These are phyloP conservation scores for Solanum pennellii DNA, from an alignment of 257 asterid genomes.

Conservation along the genomic window DNA sequence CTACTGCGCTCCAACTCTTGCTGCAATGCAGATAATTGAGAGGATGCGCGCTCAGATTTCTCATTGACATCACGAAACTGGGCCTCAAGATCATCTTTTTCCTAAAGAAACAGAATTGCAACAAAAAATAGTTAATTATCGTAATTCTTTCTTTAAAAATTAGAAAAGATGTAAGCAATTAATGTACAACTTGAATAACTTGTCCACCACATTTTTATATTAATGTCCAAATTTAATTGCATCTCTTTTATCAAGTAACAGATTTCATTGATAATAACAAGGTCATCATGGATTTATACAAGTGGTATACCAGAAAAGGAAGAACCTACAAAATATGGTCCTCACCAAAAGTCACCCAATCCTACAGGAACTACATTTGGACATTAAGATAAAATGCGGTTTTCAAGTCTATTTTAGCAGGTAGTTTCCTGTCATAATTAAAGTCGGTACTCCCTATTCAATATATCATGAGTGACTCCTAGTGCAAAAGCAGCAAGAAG, in stretches of 20 bases:
- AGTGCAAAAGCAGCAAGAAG: not conserved
- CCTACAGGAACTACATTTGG: not conserved
- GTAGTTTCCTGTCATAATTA: not conserved
- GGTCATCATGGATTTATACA: not conserved
- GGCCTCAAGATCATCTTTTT: slow-evolving; percentile 87
- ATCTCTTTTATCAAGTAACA: not conserved
- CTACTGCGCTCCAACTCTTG: slow-evolving; percentile 90
- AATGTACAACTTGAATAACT: not conserved
- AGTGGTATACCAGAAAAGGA: not conserved
- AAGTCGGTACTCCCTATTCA: not conserved
- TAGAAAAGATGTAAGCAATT: not conserved
- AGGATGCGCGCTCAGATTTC: slow-evolving; percentile 68
- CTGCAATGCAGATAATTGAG: slow-evolving; percentile 68
- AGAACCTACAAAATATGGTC: not conserved
- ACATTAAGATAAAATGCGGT: not conserved
- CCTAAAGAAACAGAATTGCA: slow-evolving; percentile 32
- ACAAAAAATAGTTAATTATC: not conserved
- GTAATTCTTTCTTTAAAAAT: not conserved
- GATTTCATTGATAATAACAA: not conserved
- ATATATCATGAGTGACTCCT: not conserved
- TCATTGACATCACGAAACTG: slow-evolving; percentile 69
- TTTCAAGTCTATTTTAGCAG: not conserved
- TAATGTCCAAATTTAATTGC: not conserved
- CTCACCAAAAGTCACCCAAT: not conserved
- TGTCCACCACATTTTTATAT: not conserved